These are phyloP conservation scores for Orobanche coerulescens DNA, from an alignment of 257 asterid genomes.

Conservation along the genomic window DNA sequence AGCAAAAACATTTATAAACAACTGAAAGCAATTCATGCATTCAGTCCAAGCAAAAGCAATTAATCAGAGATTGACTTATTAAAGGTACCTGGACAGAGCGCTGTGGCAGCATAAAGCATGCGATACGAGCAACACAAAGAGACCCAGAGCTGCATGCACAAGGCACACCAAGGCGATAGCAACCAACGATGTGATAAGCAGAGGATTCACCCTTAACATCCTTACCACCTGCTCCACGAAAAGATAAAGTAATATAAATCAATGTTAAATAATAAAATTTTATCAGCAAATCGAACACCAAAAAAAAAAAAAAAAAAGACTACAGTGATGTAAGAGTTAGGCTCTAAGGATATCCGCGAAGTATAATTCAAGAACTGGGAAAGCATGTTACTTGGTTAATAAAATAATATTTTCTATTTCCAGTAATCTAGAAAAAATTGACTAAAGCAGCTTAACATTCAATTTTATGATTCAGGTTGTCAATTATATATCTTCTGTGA, in stretches of 20 bases:
- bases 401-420: conserved; percentile 18
- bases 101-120: conserved; percentile 72
- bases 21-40: conserved; percentile 9
- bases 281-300: too few relatives aligned
- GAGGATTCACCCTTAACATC: conserved; percentile 48
- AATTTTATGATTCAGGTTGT: conserved; percentile 1
- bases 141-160: conserved; percentile 93
- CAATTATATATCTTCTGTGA: conserved; percentile 10
- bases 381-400: not conserved
- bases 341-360: not conserved
- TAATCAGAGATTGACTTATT: conserved; percentile 13
- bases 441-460: not conserved
- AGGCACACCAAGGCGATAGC: conserved; percentile 61
- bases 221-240: conserved; percentile 54
- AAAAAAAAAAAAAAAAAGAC: conserved; percentile 1
- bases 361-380: conserved; percentile 1
- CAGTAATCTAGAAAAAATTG: not conserved
- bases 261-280: conserved; percentile 1
- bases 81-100: conserved; percentile 63
- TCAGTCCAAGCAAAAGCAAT: conserved; percentile 5
- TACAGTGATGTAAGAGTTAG: conserved; percentile 2
- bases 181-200: conserved; percentile 51
- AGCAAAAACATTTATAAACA: too few relatives aligned
- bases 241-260: conserved; percentile 8
- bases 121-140: conserved; percentile 57